These are phyloP conservation scores for Houttuynia cordata DNA, from an alignment of 164 flowering plant species.

Conservation along the genomic window DNA sequence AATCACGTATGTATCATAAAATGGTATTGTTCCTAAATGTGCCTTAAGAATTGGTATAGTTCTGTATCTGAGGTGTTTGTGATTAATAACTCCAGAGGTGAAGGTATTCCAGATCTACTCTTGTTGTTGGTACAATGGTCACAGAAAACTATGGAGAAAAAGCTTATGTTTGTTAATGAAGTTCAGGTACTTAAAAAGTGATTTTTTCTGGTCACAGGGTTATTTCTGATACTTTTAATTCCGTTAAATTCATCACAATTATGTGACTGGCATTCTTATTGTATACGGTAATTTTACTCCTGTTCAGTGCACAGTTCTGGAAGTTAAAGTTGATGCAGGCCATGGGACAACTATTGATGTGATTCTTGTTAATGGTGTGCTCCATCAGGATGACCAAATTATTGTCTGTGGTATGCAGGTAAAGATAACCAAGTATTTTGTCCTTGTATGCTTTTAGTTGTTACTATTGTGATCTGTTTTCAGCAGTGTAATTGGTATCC, in stretches of 20 bases:
- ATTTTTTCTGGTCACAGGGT: neutral
- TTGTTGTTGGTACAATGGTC: constrained; percentile 79
- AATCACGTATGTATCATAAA: constrained; percentile 35
- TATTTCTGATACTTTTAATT: too few species aligned
- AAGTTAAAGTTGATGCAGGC: constrained; percentile 96
- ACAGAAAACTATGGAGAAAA: constrained; percentile 87
- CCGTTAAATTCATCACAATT: too few species aligned
- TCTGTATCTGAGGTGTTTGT: neutral
- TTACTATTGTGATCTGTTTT: too few species aligned
- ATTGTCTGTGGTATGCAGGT: constrained; percentile 98
- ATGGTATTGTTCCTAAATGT: neutral
- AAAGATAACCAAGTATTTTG: neutral
- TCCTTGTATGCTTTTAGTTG: neutral
- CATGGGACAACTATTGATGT: constrained; percentile 99
- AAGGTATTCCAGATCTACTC: constrained; percentile 90
- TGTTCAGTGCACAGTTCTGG: constrained; percentile 91
- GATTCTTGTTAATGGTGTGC: constrained; percentile 89
- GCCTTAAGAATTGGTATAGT: neutral
- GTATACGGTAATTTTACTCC: constrained; percentile 1
- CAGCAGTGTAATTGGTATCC: too few species aligned
- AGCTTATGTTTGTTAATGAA: constrained; percentile 70
- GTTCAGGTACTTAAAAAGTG: constrained; percentile 42
- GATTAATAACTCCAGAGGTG: constrained; percentile 49
- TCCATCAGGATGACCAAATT: constrained; percentile 96
- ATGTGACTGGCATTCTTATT: neutral